Conservation (phyloP, 768 basidiomycete species). For the Tremella mesenterica region DNA sequence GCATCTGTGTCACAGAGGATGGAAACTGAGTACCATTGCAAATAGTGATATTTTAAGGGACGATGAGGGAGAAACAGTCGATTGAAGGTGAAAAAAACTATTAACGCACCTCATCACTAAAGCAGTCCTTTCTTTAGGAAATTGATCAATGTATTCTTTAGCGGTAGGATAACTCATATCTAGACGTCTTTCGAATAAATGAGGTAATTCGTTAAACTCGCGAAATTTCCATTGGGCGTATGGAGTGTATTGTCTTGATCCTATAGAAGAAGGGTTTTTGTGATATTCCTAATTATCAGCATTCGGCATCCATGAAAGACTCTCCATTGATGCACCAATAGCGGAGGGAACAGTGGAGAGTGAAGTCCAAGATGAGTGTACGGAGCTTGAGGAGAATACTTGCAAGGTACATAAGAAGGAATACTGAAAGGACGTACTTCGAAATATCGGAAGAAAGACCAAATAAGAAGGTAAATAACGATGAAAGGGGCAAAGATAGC, state of each 20-base stretch:
- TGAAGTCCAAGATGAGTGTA: too few species aligned
- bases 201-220: conserved; percentile 96
- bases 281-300: conserved; percentile 71
- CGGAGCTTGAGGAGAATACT: too few species aligned
- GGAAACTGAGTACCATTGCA: background rate
- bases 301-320: background rate
- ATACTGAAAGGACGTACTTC: conserved; percentile 60
- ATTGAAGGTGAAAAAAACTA: background rate
- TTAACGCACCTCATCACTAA: conserved; percentile 71
- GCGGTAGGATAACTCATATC: conserved; percentile 82
- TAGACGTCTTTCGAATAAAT: conserved; percentile 76
- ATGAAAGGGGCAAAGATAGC: conserved; percentile 95
- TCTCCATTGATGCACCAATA: too few species aligned
- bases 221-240: conserved; percentile 98
- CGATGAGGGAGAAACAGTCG: background rate
- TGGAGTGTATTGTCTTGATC: conserved; percentile 82
- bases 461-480: conserved; percentile 89
- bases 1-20: conserved; percentile 48
- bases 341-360: too few species aligned
- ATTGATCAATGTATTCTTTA: conserved; percentile 93
- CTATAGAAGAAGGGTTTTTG: conserved; percentile 93
- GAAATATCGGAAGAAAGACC: conserved; percentile 99
- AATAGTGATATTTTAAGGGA: background rate
- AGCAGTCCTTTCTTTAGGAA: conserved; percentile 88
- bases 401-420: too few species aligned